phyloP scores from a whole-genome alignment of 441 rosid species.

The Cnidoscolus chayamansa region DNA sequence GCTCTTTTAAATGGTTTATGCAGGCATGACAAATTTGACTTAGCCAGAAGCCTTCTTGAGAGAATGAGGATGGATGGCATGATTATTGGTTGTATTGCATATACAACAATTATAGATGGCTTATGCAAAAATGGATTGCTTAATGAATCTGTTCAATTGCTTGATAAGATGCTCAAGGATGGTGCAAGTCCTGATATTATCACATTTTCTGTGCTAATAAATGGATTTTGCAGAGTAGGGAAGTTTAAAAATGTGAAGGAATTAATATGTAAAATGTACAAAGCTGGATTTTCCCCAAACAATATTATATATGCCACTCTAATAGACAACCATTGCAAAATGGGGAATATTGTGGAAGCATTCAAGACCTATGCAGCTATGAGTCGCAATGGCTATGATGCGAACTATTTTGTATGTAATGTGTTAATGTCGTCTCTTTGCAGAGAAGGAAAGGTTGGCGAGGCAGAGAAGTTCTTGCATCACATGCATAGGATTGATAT shows the following conservation, averaged over 20 bases:
- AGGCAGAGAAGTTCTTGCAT: constrained; percentile 60
- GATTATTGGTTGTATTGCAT: constrained; percentile 47
- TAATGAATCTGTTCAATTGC: constrained; percentile 56
- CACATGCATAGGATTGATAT: constrained; percentile 51
- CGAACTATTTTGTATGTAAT: constrained; percentile 51
- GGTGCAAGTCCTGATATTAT: constrained; percentile 61
- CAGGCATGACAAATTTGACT: constrained; percentile 54
- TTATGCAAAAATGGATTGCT: constrained; percentile 59
- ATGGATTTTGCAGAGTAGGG: constrained; percentile 63
- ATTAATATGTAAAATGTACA: constrained; percentile 59
- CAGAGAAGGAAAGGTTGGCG: constrained; percentile 54
- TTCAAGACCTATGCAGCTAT: constrained; percentile 56
- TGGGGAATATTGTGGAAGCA: constrained; percentile 56
- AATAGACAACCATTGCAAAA: constrained; percentile 53
- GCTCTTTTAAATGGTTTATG: constrained; percentile 66
- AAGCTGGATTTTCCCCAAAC: constrained; percentile 61
- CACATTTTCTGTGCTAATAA: constrained; percentile 71
- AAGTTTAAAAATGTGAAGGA: constrained; percentile 46
- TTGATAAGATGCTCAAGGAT: constrained; percentile 55
- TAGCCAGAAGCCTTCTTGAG: constrained; percentile 53
- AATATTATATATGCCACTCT: constrained; percentile 51
- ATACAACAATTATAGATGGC: constrained; percentile 73
- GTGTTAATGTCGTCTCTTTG: constrained; percentile 59
- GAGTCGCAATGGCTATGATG: constrained; percentile 43
- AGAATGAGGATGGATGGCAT: constrained; percentile 59